Percentiles rank a stretch among this genome's conserved stretches.
Conservation (phyloP, 768 basidiomycete species). For the Tulasnella sp. region DNA sequence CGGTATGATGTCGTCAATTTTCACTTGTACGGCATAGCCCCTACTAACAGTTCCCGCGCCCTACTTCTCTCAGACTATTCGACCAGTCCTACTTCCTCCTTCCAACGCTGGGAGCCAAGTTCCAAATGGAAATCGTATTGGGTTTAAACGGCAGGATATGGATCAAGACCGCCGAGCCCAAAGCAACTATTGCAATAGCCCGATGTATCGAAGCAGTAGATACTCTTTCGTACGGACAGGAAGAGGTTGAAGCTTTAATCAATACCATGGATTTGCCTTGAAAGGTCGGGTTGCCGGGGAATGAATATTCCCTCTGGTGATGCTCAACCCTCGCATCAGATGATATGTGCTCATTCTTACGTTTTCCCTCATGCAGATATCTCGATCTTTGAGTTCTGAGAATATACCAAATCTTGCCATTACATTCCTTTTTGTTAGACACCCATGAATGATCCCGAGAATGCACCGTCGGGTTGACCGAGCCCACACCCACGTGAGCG, state of each 20-base stretch:
- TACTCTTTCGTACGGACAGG: slow-evolving; percentile 34
- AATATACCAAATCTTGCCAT: background rate
- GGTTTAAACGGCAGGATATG: slow-evolving; percentile 92
- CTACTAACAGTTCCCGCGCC: slow-evolving; percentile 19
- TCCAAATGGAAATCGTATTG: slow-evolving; percentile 83
- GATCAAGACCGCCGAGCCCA: slow-evolving; percentile 71
- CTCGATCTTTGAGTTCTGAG: background rate
- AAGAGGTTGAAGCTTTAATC: slow-evolving; percentile 22
- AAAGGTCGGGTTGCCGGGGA: background rate
- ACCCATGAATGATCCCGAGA: background rate
- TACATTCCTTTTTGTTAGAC: background rate
- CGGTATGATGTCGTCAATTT: slow-evolving; percentile 51
- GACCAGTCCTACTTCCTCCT: slow-evolving; percentile 80
- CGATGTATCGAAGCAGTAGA: slow-evolving; percentile 81
- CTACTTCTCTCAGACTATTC: slow-evolving; percentile 54
- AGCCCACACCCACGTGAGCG: background rate
- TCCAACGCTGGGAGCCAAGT: slow-evolving; percentile 69
- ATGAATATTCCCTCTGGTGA: background rate
- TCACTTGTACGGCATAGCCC: slow-evolving; percentile 21
- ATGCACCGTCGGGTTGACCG: background rate
- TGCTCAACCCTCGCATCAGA: background rate
- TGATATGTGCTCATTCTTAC: background rate
- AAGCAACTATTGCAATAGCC: slow-evolving; percentile 68
- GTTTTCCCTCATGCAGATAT: too few species aligned
- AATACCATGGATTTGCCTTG: slow-evolving; percentile 19